These are phyloP conservation scores for Astragalus membranaceus DNA, from an alignment of 306 rosid species.

Conservation along the genomic window DNA sequence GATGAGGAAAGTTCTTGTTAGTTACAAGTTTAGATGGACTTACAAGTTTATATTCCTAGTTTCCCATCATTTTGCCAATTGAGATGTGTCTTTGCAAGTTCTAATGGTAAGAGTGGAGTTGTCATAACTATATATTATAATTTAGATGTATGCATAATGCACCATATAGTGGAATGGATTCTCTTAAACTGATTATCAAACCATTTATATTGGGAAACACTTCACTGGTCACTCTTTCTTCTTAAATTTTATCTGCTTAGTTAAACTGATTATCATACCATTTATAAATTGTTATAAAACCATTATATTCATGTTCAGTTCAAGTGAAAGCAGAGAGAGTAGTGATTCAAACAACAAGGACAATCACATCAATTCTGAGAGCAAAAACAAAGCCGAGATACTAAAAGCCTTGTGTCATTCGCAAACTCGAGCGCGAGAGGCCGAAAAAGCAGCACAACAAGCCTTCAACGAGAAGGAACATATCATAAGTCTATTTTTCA, in stretches of 20 bases:
- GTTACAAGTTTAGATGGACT: too few species aligned
- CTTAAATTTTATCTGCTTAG: background rate
- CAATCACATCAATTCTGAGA: slow-evolving; percentile 13
- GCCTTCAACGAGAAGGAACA: slow-evolving; percentile 80
- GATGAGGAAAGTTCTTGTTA: too few species aligned
- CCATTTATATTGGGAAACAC: too few species aligned
- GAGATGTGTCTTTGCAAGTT: too few species aligned
- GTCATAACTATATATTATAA: too few species aligned
- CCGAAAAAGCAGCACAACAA: slow-evolving; percentile 73
- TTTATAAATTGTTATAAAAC: background rate
- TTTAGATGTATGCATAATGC: too few species aligned
- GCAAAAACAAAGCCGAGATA: slow-evolving; percentile 46
- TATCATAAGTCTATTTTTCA: slow-evolving; percentile 54
- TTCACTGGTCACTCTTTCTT: background rate
- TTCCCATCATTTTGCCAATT: too few species aligned
- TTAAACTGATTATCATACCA: background rate
- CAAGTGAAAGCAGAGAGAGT: slow-evolving; percentile 36
- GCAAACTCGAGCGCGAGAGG: slow-evolving; percentile 88
- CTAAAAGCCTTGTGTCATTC: slow-evolving; percentile 81
- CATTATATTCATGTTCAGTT: slow-evolving; percentile 7
- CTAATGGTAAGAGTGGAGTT: too few species aligned
- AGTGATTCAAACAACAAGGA: slow-evolving; percentile 23
- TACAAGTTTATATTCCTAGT: too few species aligned
- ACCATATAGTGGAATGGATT: too few species aligned
- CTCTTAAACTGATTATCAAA: too few species aligned